A percentile compares a stretch with the other conserved stretches of the same genome.
Conservation (phyloP, 23 red algal species). For the Cyanidioschyzon merolae region DNA sequence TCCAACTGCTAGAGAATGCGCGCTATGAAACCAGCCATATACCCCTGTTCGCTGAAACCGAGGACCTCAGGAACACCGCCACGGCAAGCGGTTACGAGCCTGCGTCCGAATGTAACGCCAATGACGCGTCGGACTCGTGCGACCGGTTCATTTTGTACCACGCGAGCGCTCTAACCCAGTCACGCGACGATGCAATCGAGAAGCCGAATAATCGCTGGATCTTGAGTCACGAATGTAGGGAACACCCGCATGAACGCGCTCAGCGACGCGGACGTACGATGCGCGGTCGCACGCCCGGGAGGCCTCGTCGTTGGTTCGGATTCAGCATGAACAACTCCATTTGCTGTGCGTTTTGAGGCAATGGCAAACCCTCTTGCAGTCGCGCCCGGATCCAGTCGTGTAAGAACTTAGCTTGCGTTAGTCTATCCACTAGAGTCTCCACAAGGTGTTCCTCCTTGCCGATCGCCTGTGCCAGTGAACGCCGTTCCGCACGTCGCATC, state of each 20-base stretch:
- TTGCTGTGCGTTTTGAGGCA: background rate
- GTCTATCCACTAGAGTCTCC: background rate
- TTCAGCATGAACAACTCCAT: slow-evolving; percentile 7
- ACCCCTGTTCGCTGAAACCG: too few species aligned
- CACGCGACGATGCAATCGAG: background rate
- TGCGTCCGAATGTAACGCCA: too few species aligned
- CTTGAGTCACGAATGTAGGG: too few species aligned
- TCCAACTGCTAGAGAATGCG: too few species aligned
- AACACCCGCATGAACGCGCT: too few species aligned
- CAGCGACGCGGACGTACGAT: background rate
- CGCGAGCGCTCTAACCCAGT: background rate
- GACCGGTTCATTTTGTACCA: background rate
- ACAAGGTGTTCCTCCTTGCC: background rate
- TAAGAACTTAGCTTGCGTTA: background rate
- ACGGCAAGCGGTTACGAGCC: too few species aligned
- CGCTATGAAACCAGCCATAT: too few species aligned
- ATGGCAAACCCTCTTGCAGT: background rate
- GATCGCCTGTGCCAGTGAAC: background rate
- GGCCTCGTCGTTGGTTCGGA: background rate
- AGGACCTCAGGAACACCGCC: too few species aligned
- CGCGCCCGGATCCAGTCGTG: background rate
- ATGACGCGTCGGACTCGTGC: background rate
- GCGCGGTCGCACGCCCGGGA: background rate
- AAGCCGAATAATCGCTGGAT: too few species aligned
- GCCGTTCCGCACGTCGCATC: background rate